Evolutionary conservation across 139 green algal genomes (phyloP).

Genomic region (Closterium sp.): DNA sequence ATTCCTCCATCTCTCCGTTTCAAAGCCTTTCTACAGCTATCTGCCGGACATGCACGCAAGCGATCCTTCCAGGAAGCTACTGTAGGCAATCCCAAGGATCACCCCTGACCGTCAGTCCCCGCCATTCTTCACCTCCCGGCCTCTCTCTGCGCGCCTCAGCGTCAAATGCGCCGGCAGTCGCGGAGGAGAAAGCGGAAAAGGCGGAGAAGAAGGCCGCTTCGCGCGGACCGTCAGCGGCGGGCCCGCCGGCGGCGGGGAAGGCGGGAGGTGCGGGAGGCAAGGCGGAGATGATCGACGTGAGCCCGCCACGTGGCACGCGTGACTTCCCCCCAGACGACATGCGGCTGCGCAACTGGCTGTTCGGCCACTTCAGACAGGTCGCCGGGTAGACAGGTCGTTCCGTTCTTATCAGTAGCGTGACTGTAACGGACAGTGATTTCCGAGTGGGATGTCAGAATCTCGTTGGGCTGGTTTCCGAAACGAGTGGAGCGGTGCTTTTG

Average conservation of each 20-base stretch:
- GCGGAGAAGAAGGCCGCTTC: neutral
- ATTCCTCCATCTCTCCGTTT: neutral
- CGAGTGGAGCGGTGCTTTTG: too few species aligned
- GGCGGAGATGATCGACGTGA: conserved; percentile 58
- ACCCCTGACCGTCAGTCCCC: neutral
- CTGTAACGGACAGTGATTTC: too few species aligned
- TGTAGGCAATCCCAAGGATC: neutral
- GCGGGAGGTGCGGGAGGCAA: neutral
- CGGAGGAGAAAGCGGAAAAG: neutral
- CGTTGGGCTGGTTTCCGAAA: too few species aligned
- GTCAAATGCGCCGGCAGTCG: neutral
- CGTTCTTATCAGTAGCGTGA: too few species aligned
- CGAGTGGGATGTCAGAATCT: too few species aligned
- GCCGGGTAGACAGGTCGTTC: too few species aligned
- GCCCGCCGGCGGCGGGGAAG: conserved; percentile 2
- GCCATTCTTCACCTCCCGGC: neutral
- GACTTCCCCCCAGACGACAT: conserved; percentile 96
- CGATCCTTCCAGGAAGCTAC: neutral
- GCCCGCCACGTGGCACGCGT: conserved; percentile 74
- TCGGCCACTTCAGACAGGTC: conserved; percentile 49
- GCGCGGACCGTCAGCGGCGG: neutral
- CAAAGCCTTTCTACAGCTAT: neutral
- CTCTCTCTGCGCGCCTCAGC: neutral
- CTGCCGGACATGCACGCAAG: neutral
- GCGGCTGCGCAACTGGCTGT: conserved; percentile 90